Evolutionary conservation across 345 rosid species (phyloP).

Genomic region (Boechera stricta): DNA sequence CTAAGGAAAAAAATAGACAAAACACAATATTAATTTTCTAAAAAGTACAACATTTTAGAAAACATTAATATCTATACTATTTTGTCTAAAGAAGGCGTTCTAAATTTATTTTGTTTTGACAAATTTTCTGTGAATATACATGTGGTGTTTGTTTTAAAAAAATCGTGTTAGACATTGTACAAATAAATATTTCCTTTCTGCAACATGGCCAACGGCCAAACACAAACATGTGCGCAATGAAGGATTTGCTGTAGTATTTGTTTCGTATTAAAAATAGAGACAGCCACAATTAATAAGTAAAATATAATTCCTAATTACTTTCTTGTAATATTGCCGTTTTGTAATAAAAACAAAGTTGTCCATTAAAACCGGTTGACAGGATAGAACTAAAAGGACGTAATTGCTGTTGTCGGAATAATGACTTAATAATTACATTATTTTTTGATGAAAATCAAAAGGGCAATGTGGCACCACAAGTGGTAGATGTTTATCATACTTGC

Average conservation of each 20-base stretch:
- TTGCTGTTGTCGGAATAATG: conserved; percentile 21
- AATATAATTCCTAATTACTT: not conserved
- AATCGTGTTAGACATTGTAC: conserved; percentile 28
- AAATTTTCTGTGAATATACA: conserved; percentile 1
- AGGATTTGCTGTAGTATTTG: conserved; percentile 28
- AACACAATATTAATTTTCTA: not conserved
- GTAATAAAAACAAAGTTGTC: not conserved
- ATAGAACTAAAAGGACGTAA: conserved; percentile 21
- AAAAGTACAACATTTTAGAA: no score
- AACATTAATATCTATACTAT: no score
- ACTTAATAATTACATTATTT: conserved; percentile 17
- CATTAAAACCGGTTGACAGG: not conserved
- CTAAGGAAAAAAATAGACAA: not conserved
- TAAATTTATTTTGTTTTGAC: not conserved
- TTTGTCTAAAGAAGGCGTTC: no score
- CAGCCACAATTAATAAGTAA: conserved; percentile 11
- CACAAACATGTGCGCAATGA: conserved; percentile 33
- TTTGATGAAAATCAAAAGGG: conserved; percentile 6
- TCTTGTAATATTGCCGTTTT: conserved; percentile 17
- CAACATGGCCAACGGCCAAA: conserved; percentile 42
- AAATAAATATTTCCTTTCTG: conserved; percentile 15
- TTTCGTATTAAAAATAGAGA: conserved; percentile 17
- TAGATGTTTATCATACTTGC: conserved; percentile 6
- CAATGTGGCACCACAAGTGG: conserved; percentile 28
- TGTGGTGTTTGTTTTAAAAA: conserved; percentile 31